phyloP scores from a whole-genome alignment of 345 rosid genomes.

The Erodium maritimum region DNA sequence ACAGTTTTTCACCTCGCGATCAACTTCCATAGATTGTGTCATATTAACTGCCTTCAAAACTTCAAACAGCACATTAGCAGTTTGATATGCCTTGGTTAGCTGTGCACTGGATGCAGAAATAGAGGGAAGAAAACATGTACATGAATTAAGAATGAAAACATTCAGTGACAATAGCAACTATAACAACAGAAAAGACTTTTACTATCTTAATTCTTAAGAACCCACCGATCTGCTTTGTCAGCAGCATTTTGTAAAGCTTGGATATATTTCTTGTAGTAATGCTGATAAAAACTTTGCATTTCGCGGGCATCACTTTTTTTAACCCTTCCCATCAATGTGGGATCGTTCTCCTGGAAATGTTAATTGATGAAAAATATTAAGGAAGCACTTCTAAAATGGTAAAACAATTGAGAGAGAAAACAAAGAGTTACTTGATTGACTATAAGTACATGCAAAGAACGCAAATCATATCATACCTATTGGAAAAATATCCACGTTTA shows the following conservation, averaged over 20 bases:
- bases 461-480: not conserved
- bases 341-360: constrained; percentile 70
- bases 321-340: constrained; percentile 70
- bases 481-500: too few relatives aligned
- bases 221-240: constrained; percentile 50
- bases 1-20: constrained; percentile 58
- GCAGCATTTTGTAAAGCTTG: constrained; percentile 81
- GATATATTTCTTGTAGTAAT: constrained; percentile 70
- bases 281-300: constrained; percentile 81
- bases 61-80: constrained; percentile 99
- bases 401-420: not conserved
- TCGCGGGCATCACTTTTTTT: constrained; percentile 83
- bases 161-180: not conserved
- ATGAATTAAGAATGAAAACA: not conserved
- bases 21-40: constrained; percentile 93
- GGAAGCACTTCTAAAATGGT: not conserved
- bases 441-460: not conserved
- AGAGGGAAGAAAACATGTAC: not conserved
- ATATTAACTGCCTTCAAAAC: constrained; percentile 91
- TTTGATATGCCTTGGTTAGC: constrained; percentile 98
- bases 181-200: not conserved
- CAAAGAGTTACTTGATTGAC: not conserved
- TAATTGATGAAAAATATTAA: not conserved
- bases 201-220: constrained; percentile 1
- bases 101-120: constrained; percentile 53